These are phyloP conservation scores for Solanum paucissectum DNA, from an alignment of 257 asterid species.

Conservation along the genomic window DNA sequence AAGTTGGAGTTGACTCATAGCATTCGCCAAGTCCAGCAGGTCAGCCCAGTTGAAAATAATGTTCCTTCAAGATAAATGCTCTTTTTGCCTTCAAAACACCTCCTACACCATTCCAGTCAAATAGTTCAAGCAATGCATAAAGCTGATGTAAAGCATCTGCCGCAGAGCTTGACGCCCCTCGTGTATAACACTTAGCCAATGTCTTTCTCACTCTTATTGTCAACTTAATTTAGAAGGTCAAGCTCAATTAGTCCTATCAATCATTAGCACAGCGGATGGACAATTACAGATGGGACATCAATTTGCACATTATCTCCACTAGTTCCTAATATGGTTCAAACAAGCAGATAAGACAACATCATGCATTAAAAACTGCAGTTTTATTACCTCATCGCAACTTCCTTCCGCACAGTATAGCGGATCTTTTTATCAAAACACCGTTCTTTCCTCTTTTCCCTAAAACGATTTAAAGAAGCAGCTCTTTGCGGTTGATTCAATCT, in stretches of 20 bases:
- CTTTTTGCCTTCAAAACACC: background rate
- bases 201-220: background rate
- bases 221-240: background rate
- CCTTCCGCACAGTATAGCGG: slow-evolving; percentile 92
- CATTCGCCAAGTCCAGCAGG: background rate
- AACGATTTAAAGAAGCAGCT: slow-evolving; percentile 85
- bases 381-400: slow-evolving; percentile 89
- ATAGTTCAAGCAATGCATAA: background rate
- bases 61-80: background rate
- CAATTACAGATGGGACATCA: background rate
- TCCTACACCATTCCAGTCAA: background rate
- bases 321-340: background rate
- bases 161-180: background rate
- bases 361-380: background rate
- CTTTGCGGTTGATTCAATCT: slow-evolving; percentile 81
- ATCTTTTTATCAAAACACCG: slow-evolving; percentile 90
- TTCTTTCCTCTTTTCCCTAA: slow-evolving; percentile 92
- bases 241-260: background rate
- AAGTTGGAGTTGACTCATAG: background rate
- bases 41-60: background rate
- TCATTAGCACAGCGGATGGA: background rate
- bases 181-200: background rate
- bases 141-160: background rate
- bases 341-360: background rate
- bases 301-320: background rate